phyloP scores from a whole-genome alignment of 257 asterid genomes.

The Solanum commersonii region DNA sequence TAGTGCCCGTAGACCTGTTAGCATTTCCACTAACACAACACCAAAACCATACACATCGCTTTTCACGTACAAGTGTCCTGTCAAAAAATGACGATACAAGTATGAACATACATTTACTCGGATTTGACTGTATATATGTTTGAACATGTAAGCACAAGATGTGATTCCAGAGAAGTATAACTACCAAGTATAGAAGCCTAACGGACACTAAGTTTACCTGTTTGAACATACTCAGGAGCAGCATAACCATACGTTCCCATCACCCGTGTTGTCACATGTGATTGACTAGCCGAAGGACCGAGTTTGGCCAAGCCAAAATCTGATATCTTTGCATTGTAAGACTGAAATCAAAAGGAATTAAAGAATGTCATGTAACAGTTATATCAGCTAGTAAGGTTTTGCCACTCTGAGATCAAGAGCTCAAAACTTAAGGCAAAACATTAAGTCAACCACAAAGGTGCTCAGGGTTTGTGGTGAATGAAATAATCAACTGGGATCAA shows the following conservation, averaged over 20 bases:
- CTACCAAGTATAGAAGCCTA: not conserved
- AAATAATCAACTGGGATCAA: not conserved
- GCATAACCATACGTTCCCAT: constrained; percentile 82
- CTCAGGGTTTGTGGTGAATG: not conserved
- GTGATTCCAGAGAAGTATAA: not conserved
- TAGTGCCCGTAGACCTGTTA: constrained; percentile 53
- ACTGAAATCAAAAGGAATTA: constrained; percentile 17
- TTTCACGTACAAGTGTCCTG: constrained; percentile 65
- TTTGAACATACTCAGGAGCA: constrained; percentile 68
- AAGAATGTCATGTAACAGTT: not conserved
- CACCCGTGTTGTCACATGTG: constrained; percentile 59
- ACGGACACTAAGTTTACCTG: constrained; percentile 25
- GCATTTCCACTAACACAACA: constrained; percentile 56
- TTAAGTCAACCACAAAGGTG: not conserved
- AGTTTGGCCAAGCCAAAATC: constrained; percentile 63
- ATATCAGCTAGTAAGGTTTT: not conserved
- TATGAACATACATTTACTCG: not conserved
- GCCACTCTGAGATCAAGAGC: not conserved
- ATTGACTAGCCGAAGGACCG: constrained; percentile 61
- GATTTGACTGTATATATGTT: not conserved
- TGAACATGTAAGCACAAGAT: not conserved
- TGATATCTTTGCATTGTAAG: constrained; percentile 59
- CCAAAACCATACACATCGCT: constrained; percentile 76
- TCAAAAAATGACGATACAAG: not conserved
- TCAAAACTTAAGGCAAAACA: not conserved